These are phyloP conservation scores for Entomortierella chlamydospora DNA, from an alignment of 192 early-diverging fungal genomes.

Conservation along the genomic window DNA sequence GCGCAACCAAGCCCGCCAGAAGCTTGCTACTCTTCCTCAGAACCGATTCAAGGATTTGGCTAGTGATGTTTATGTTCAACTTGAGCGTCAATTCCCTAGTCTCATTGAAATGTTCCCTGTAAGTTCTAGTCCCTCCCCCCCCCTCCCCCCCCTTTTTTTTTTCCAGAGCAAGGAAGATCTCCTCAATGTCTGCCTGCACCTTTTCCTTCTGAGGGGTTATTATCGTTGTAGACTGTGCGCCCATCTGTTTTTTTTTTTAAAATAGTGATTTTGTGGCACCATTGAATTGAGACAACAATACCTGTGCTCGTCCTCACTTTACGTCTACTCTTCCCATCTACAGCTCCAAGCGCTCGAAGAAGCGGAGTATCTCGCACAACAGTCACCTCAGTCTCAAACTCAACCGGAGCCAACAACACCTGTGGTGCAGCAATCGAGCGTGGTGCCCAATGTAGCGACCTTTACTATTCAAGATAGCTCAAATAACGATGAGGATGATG, in stretches of 20 bases:
- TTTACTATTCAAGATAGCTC: slow-evolving; percentile 52
- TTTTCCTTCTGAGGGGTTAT: too few species aligned
- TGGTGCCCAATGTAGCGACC: slow-evolving; percentile 47
- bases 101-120: slow-evolving; percentile 56
- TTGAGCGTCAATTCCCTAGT: slow-evolving; percentile 72
- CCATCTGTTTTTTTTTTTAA: neutral
- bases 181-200: too few species aligned
- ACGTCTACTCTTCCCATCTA: too few species aligned
- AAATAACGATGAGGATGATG: slow-evolving; percentile 35
- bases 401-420: slow-evolving; percentile 32
- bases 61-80: slow-evolving; percentile 86
- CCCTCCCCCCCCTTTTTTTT: neutral
- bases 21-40: slow-evolving; percentile 91
- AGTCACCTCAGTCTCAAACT: slow-evolving; percentile 4
- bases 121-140: slow-evolving; percentile 3
- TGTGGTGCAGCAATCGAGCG: slow-evolving; percentile 44
- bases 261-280: neutral
- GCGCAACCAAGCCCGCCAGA: slow-evolving; percentile 96
- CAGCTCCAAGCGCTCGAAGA: slow-evolving; percentile 48
- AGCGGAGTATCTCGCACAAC: slow-evolving; percentile 30
- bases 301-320: too few species aligned
- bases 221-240: neutral
- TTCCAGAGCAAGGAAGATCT: too few species aligned
- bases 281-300: neutral
- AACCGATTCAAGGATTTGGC: slow-evolving; percentile 93